A percentile compares a stretch with the other conserved stretches of the same genome.
Conservation (phyloP, 1,284 basidiomycete genomes). For the Leccinum pachyderme region DNA sequence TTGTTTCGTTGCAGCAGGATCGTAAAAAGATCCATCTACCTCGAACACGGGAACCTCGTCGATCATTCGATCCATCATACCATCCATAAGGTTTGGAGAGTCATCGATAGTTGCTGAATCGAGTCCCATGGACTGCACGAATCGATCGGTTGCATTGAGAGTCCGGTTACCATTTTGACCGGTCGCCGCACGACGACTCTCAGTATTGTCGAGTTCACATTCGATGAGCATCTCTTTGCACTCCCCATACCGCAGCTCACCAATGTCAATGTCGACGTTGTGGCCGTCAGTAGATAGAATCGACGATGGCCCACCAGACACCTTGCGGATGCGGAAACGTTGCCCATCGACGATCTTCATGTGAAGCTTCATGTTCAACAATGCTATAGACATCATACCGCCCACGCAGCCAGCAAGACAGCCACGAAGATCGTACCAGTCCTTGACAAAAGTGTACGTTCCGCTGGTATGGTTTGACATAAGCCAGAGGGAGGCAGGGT, state of each 20-base stretch:
- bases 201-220: conserved; percentile 82
- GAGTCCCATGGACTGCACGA: conserved; percentile 77
- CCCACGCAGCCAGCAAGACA: conserved; percentile 90
- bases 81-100: conserved; percentile 67
- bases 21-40: conserved; percentile 90
- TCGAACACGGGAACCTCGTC: conserved; percentile 92
- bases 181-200: conserved; percentile 40
- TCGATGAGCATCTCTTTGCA: conserved; percentile 93
- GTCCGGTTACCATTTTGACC: conserved; percentile 34
- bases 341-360: conserved; percentile 82
- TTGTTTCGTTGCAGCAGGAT: conserved; percentile 78
- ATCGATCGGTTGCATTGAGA: conserved; percentile 75
- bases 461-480: conserved; percentile 97
- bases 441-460: conserved; percentile 96
- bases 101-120: conserved; percentile 73
- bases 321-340: conserved; percentile 87
- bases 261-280: conserved; percentile 93
- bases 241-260: conserved; percentile 89
- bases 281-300: conserved; percentile 87
- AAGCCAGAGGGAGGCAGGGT: conserved; percentile 97
- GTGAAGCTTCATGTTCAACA: conserved; percentile 88
- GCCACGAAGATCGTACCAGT: conserved; percentile 91
- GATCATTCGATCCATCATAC: conserved; percentile 88
- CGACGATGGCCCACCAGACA: conserved; percentile 79
- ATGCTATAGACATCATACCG: conserved; percentile 90